Evolutionary conservation across 768 basidiomycete species (phyloP).

Genomic region (Plicaturopsis crispa): DNA sequence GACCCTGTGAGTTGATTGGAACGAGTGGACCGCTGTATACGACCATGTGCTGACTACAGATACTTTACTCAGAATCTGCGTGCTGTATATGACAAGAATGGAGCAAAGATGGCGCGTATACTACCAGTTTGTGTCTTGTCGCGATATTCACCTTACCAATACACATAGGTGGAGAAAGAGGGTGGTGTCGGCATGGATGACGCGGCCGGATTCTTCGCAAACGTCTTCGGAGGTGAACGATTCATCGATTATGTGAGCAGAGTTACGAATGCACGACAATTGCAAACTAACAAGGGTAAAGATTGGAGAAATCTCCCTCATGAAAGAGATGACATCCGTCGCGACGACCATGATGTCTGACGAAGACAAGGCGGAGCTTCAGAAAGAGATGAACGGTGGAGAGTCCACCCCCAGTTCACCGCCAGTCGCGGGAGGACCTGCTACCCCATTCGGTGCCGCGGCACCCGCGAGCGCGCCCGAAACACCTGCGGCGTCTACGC

Average conservation of each 20-base stretch:
- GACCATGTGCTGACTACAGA: slow-evolving; percentile 2
- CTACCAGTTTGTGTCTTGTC: slow-evolving; percentile 5
- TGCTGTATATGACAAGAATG: slow-evolving; percentile 91
- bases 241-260: slow-evolving; percentile 80
- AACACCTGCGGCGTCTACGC: slow-evolving; percentile 8
- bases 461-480: slow-evolving; percentile 10
- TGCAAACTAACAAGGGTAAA: slow-evolving; percentile 19
- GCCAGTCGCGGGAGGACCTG: slow-evolving; percentile 17
- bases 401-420: slow-evolving; percentile 12
- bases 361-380: slow-evolving; percentile 86
- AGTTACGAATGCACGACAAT: neutral
- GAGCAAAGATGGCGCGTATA: slow-evolving; percentile 72
- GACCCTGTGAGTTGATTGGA: slow-evolving; percentile 61
- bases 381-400: slow-evolving; percentile 53
- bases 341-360: slow-evolving; percentile 86
- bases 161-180: slow-evolving; percentile 60
- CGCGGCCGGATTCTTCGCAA: slow-evolving; percentile 90
- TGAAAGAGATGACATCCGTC: slow-evolving; percentile 87
- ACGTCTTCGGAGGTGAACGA: slow-evolving; percentile 92
- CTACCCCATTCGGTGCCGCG: slow-evolving; percentile 16
- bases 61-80: slow-evolving; percentile 56
- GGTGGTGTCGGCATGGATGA: slow-evolving; percentile 80
- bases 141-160: too few species aligned
- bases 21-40: neutral
- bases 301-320: slow-evolving; percentile 95